Percentiles rank a stretch among this genome's conserved stretches.
phyloP scores from a whole-genome alignment of 345 rosid species.

The Psidium friedrichsthalianum region DNA sequence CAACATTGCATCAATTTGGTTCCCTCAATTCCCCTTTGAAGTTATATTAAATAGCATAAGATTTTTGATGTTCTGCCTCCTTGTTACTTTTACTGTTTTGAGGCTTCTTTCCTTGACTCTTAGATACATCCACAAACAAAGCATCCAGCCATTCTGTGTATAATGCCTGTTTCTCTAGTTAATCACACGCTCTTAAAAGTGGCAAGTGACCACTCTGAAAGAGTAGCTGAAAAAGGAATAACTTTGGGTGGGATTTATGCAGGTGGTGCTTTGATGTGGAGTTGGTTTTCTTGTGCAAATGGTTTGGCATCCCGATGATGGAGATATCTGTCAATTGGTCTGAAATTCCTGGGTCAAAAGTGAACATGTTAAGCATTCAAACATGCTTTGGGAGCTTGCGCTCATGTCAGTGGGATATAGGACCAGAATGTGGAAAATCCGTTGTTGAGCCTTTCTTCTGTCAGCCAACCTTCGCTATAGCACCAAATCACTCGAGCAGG shows the following conservation, averaged over 20 bases:
- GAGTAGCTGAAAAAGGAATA: neutral
- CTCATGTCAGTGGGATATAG: constrained; percentile 89
- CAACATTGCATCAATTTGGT: neutral
- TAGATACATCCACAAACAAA: neutral
- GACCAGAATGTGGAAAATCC: constrained; percentile 68
- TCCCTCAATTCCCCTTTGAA: neutral
- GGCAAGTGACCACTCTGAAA: neutral
- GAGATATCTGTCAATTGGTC: constrained; percentile 95
- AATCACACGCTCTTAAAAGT: neutral
- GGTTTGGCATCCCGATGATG: constrained; percentile 53
- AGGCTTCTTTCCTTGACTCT: neutral
- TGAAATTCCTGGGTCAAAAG: constrained; percentile 96
- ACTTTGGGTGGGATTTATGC: constrained; percentile 1
- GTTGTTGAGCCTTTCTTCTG: constrained; percentile 10
- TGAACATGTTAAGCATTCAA: constrained; percentile 75
- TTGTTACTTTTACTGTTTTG: neutral
- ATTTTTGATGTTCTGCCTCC: neutral
- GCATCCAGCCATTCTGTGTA: neutral
- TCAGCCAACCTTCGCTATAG: neutral
- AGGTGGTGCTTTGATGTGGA: constrained; percentile 99
- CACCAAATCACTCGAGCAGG: neutral
- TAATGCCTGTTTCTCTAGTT: neutral
- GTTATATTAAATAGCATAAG: neutral
- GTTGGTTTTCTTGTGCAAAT: constrained; percentile 80
- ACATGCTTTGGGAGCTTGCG: constrained; percentile 96